Evolutionary conservation across 75 land plant species (phyloP), one percentile per base, ranked within the genome.

Genomic region (Ceratopteris richardii): DNA sequence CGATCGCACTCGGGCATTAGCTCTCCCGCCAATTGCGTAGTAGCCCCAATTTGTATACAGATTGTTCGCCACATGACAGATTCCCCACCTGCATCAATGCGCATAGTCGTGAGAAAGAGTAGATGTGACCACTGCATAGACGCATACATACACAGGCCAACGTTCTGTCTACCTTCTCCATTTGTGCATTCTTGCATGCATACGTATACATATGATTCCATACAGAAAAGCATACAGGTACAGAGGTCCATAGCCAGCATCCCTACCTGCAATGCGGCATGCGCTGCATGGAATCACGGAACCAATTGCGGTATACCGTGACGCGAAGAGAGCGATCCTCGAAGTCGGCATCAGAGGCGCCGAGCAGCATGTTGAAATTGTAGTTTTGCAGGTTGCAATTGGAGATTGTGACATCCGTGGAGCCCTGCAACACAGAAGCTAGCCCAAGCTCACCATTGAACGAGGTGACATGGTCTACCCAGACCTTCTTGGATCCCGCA

Each of bases 211-310:
- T n/a, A n/a, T n/a, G n/a, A n/a, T n/a, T n/a, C n/a, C n/a, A n/a
- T n/a, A n/a, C n/a, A n/a, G n/a, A n/a, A n/a, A n/a, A n/a, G n/a
- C n/a, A n/a, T n/a, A n/a, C n/a, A n/a, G n/a, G n/a, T n/a, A n/a
- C n/a, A n/a, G n/a, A n/a, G n/a, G n/a, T n/a, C n/a, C n/a, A n/a
- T n/a, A n/a, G n/a, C n/a, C n/a, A n/a, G n/a, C n/a, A n/a, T n/a
- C n/a, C n/a, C n/a, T 33, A 71, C 79, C 79, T 60, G 79, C 79
- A 77, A 31, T 77, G 80, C 4, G 80, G 80, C 78, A 67, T 67
- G 11, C 78, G 61, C 25, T 77, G 80, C 51, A 48, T 63, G 1
- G 68, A 60, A 47, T 77, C 64, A 30, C 48, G 62, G 59, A 77
- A 77, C 67, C 66, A 67, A 24, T 77, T 77, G 11, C 76, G 30